Evolutionary conservation across 2,329 filamentous ascomycete species (phyloP).

Genomic region (Aureobasidium sp.): DNA sequence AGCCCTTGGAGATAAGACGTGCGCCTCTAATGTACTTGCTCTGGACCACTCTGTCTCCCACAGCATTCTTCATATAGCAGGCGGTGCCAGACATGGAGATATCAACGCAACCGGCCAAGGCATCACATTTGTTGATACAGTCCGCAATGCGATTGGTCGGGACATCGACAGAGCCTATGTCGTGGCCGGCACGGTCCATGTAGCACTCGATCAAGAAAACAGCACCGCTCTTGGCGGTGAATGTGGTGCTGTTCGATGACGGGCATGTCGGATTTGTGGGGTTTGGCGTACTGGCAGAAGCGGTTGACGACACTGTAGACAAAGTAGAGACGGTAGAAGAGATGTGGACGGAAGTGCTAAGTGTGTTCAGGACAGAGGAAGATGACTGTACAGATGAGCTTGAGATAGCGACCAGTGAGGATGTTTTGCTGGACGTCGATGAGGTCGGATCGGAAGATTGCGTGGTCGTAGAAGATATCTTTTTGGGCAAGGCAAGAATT

Average conservation of each 20-base stretch:
- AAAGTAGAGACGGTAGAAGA: background rate
- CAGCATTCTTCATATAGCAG: constrained; percentile 13
- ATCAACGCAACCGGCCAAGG: constrained; percentile 10
- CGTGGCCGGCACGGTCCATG: constrained; percentile 14
- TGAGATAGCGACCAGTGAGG: background rate
- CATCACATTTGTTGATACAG: constrained; percentile 13
- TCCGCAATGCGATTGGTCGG: constrained; percentile 8
- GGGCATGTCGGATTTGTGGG: constrained; percentile 5
- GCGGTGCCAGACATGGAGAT: constrained; percentile 19
- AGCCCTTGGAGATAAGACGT: background rate
- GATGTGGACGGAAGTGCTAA: background rate
- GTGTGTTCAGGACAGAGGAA: background rate
- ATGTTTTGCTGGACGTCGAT: background rate
- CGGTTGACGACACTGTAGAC: background rate
- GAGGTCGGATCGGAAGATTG: background rate
- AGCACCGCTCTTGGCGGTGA: background rate
- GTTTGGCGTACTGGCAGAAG: background rate
- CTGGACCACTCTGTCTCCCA: background rate
- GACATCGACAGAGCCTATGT: constrained; percentile 8
- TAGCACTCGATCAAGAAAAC: constrained; percentile 13
- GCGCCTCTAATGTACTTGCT: constrained; percentile 7
- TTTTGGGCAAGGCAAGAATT: constrained; percentile 25
- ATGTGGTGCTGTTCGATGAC: background rate
- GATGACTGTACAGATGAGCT: background rate
- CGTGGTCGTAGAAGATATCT: background rate